Evolutionary conservation across 2,329 filamentous ascomycete species (phyloP), one percentile per base, ranked within the genome.

Genomic region (Clonostachys solani): DNA sequence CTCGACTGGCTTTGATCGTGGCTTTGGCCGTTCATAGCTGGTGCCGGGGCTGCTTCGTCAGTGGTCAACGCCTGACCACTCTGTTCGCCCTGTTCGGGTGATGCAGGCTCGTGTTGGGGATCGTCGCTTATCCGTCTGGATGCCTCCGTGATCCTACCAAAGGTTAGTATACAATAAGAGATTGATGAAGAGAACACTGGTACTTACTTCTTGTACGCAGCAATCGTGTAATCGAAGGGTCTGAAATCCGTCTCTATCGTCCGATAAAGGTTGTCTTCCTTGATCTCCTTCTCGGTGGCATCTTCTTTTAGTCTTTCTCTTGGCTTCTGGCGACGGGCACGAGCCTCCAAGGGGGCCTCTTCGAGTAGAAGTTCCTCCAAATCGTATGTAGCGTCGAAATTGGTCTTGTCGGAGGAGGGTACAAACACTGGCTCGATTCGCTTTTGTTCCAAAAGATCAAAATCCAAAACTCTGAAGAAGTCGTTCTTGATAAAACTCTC

Each of bases 351-450:
- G 1, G 94, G 94, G 12, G 94, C 94, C 64, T 99, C 94, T 66
- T 99, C 94, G 41, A 99, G 69, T 3, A 99, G 71, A 17, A 99
- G 68, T 65, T 99, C 94, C 63, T 99, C 94, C 44, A 99, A 72
- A 65, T 99, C 94, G 62, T 99, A 97, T 1, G 94, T 99, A 5
- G 94, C 94, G 66, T 99, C 94, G 56, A 99, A 99, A 64, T 99
- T 99, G 5, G 94, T 97, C 78, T 99, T 99, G 43, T 97, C 94
- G 47, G 90, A 92, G 0, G 92, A 96, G 0, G 94, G 94, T 17
- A 87, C 81, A 63, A 99, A 99, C 5, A 97, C 83, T 0, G 94
- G 94, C 56, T 92, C 86, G 41, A 97, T 84, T 60, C 91, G 84
- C 64, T 96, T 97, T 53, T 83, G 77, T 63, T 96, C 89, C 35